Evolutionary conservation across 2,329 filamentous ascomycete species (phyloP).

Genomic region (Orbilia quercus): DNA sequence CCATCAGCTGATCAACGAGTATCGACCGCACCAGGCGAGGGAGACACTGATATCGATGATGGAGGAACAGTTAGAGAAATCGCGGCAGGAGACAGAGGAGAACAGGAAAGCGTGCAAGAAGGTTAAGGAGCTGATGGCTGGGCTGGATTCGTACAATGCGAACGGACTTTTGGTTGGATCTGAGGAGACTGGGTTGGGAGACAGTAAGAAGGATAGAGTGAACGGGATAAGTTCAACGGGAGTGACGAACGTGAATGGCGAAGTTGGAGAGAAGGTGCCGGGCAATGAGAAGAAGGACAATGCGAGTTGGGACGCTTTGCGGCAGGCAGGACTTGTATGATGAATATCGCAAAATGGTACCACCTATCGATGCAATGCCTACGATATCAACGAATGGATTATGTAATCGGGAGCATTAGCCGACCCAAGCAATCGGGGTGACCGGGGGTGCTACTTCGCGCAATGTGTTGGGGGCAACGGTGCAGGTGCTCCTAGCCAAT

Average conservation of each 20-base stretch:
- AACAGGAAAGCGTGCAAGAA: conserved; percentile 76
- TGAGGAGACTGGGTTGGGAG: not conserved
- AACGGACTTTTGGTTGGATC: conserved; percentile 26
- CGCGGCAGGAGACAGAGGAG: conserved; percentile 77
- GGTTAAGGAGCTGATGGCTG: conserved; percentile 78
- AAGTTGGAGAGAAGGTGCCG: conserved; percentile 8
- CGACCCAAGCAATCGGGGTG: not conserved
- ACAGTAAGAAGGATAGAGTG: conserved; percentile 54
- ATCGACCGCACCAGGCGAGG: conserved; percentile 89
- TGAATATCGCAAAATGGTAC: no score
- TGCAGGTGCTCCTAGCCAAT: not conserved
- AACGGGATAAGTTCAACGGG: not conserved
- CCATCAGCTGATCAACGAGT: conserved; percentile 92
- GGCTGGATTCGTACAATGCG: conserved; percentile 66
- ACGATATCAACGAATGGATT: not conserved
- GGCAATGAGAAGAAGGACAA: conserved; percentile 33
- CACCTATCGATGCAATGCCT: no score
- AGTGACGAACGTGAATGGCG: conserved; percentile 50
- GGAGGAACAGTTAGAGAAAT: conserved; percentile 81
- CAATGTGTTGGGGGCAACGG: conserved; percentile 8
- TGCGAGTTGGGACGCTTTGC: conserved; percentile 46
- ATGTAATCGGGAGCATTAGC: conserved; percentile 2
- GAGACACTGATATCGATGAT: conserved; percentile 88
- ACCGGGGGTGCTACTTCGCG: not conserved
- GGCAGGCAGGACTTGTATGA: conserved; percentile 38